Base-by-base conservation (phyloP, 441 rosid species). In the Populus hybrid region DNA sequence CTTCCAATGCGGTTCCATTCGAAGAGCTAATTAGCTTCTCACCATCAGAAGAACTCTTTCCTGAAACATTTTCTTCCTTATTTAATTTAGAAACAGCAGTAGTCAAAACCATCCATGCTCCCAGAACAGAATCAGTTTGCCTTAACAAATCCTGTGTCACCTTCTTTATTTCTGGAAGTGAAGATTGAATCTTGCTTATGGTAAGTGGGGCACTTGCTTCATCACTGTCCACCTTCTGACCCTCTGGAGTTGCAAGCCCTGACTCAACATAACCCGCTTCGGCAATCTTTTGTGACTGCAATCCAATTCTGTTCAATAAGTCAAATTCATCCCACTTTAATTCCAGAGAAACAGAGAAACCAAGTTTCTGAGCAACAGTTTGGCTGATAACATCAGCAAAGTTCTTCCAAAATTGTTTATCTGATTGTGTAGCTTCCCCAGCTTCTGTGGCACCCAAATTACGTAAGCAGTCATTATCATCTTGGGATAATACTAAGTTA, bases 101-200 rank as follows among this genome's bases (percentile, higher is more conserved):
- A 24, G 95, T 86, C 84, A 91, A 82, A 84, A 95, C 97, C 97
- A 95, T 89, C 77, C 91, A 83, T 72, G 97, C 93, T 82, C 99
- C 98, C 73, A 95, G 87, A 74, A 93, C 88, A 71, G 97, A 90
- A 81, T 95, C 99, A 69, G 94, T 92, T 85, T 93, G 99, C 83
- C 82, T 85, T 67, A 95, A 85, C 79, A 95, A 82, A 79, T 93
- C 99, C 82, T 89, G 84, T 63, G 95, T 91, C 36, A 91, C 99
- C 81, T 85, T 91, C 84, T 89, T 91, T 82, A 95, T 85, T 83
- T 92, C 97, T 10, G 93, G 88, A 83, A 93, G 86, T 77, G 99
- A 92, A 81, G 97, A 83, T 78, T 88, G 89, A 76, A 88, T 75
- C 8, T 61, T 57, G 57, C 79, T 86, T 68, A 78, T 75, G 67